These are phyloP conservation scores for Fusarium annulatum DNA, from an alignment of 2,329 filamentous ascomycete genomes.

Conservation along the genomic window DNA sequence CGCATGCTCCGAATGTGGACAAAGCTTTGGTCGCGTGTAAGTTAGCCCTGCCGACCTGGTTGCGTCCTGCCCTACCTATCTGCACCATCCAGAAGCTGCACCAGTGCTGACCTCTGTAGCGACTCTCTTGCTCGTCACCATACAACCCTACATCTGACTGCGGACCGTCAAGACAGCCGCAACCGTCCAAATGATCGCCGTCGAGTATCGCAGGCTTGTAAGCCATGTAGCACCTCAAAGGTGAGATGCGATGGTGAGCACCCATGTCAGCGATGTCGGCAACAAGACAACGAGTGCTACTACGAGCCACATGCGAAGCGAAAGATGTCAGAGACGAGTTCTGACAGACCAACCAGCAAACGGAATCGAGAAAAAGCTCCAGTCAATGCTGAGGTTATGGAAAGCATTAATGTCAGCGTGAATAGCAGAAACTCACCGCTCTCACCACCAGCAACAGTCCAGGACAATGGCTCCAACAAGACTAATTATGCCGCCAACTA, in stretches of 20 bases:
- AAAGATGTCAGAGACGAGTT: neutral
- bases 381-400: neutral
- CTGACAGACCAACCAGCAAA: neutral
- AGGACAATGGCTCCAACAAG: neutral
- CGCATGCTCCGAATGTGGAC: conserved; percentile 8
- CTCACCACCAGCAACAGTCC: neutral
- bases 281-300: neutral
- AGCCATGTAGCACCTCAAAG: neutral
- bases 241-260: conserved; percentile 2
- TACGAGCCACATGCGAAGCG: conserved; percentile 12
- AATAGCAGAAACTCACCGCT: neutral
- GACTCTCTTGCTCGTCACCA: conserved; percentile 14
- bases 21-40: conserved; percentile 13
- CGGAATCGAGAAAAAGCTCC: neutral
- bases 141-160: neutral
- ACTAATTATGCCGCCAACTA: neutral
- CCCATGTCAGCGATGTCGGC: neutral
- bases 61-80: neutral
- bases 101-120: neutral
- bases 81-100: rapidly evolving
- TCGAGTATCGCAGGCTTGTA: conserved; percentile 6
- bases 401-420: neutral
- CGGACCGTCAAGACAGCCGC: neutral
- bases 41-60: neutral
- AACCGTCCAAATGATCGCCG: neutral